phyloP scores from a whole-genome alignment of 2,329 filamentous ascomycete species.

The Myriangium duriaei region DNA sequence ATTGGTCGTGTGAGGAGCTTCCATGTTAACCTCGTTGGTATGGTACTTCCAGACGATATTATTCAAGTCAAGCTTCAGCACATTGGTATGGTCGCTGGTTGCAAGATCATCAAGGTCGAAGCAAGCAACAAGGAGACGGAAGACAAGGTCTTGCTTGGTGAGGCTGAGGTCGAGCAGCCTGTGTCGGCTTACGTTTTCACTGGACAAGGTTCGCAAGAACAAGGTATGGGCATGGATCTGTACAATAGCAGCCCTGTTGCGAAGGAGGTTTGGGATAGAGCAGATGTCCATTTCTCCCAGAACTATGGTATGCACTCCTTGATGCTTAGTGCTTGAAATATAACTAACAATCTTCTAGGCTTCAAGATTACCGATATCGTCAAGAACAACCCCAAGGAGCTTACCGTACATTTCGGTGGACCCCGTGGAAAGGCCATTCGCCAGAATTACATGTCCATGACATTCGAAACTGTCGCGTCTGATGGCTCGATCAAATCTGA shows the following conservation, averaged over 20 bases:
- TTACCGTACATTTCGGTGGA: slow-evolving; percentile 96
- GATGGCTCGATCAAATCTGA: slow-evolving; percentile 94
- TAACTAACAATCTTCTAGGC: slow-evolving; percentile 36
- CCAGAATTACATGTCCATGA: slow-evolving; percentile 99
- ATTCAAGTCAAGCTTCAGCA: slow-evolving; percentile 93
- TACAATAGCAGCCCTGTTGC: slow-evolving; percentile 89
- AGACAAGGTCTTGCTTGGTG: slow-evolving; percentile 87
- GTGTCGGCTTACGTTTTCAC: slow-evolving; percentile 97
- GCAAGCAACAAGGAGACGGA: slow-evolving; percentile 90
- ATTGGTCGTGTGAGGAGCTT: slow-evolving; percentile 94
- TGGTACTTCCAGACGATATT: slow-evolving; percentile 94
- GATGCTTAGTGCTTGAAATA: background rate
- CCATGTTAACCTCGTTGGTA: slow-evolving; percentile 91
- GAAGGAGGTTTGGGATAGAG: slow-evolving; percentile 94
- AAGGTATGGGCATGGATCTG: slow-evolving; percentile 99
- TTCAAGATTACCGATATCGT: slow-evolving; percentile 98
- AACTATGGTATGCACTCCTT: slow-evolving; percentile 67
- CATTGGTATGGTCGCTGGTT: slow-evolving; percentile 91
- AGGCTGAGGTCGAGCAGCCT: slow-evolving; percentile 95
- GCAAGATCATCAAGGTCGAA: slow-evolving; percentile 99
- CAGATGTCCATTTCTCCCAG: slow-evolving; percentile 95
- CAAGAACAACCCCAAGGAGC: slow-evolving; percentile 98
- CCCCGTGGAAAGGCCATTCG: slow-evolving; percentile 94
- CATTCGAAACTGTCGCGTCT: slow-evolving; percentile 89
- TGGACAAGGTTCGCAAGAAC: slow-evolving; percentile 94